Conservation (phyloP, 2,329 filamentous ascomycete species). For the Phyllosticta capitalensis region DNA sequence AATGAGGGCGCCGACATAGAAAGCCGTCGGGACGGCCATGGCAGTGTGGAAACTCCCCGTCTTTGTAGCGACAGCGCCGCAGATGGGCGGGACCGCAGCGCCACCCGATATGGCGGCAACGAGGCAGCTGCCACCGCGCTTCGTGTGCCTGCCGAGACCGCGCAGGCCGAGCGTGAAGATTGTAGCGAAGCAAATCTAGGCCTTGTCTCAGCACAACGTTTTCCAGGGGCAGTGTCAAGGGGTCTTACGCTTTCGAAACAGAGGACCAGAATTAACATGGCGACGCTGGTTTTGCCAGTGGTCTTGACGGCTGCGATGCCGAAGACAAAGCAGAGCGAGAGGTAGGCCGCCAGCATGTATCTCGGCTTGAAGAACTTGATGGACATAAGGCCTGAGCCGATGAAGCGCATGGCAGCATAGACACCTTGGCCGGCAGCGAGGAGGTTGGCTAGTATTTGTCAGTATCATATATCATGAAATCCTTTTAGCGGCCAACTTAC, state of each 20-base stretch:
- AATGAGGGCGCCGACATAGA: conserved; percentile 14
- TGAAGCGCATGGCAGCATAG: conserved; percentile 17
- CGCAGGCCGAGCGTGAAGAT: conserved; percentile 21
- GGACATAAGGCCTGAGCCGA: conserved; percentile 14
- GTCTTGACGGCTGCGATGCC: conserved; percentile 13
- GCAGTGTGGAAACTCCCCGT: conserved; percentile 14
- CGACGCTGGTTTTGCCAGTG: conserved; percentile 12
- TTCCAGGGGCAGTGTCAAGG: background rate
- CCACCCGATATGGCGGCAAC: conserved; percentile 19
- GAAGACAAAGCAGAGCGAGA: conserved; percentile 14
- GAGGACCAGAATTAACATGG: conserved; percentile 14
- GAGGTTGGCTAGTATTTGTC: conserved; percentile 12
- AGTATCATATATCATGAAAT: background rate
- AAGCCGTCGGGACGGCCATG: conserved; percentile 15
- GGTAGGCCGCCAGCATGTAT: conserved; percentile 15
- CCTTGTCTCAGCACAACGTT: background rate
- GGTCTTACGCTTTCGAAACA: conserved; percentile 14
- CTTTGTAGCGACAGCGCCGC: conserved; percentile 12
- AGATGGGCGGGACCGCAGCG: conserved; percentile 20
- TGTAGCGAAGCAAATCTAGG: conserved; percentile 14
- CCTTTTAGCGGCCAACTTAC: background rate
- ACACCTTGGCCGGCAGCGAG: conserved; percentile 16
- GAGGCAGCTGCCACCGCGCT: conserved; percentile 21
- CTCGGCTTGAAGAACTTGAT: conserved; percentile 11
- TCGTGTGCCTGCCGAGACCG: conserved; percentile 20